Percentiles rank a stretch among this genome's conserved stretches.
Evolutionary conservation across 2,329 filamentous ascomycete genomes (phyloP).

Genomic region (Stachybotrys chlorohalonatus): DNA sequence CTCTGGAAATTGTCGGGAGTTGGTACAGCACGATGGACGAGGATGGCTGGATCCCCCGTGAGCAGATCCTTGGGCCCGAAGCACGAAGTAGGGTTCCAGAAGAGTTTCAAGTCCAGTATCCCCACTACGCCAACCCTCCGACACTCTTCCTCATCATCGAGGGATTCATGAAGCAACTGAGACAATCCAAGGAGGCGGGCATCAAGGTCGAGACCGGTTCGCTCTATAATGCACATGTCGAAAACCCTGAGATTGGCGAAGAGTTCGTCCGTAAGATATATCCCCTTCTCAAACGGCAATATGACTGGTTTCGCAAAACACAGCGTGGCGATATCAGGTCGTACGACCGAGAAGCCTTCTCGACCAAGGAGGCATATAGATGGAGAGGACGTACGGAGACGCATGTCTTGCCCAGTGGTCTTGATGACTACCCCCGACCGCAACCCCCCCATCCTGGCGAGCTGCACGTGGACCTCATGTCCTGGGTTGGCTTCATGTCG

Average conservation of each 20-base stretch:
- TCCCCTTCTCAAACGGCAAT: slow-evolving; percentile 80
- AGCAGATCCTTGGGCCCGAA: slow-evolving; percentile 88
- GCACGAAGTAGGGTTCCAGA: slow-evolving; percentile 88
- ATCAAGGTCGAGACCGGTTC: slow-evolving; percentile 38
- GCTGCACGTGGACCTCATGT: slow-evolving; percentile 88
- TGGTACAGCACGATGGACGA: slow-evolving; percentile 97
- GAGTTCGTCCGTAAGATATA: slow-evolving; percentile 71
- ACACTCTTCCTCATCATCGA: slow-evolving; percentile 88
- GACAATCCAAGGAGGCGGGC: slow-evolving; percentile 23
- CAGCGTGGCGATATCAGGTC: slow-evolving; percentile 83
- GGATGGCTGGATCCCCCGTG: slow-evolving; percentile 93
- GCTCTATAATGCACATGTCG: slow-evolving; percentile 55
- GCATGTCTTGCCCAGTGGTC: slow-evolving; percentile 84
- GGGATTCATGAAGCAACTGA: slow-evolving; percentile 70
- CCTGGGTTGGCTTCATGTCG: slow-evolving; percentile 97
- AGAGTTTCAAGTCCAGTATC: slow-evolving; percentile 93
- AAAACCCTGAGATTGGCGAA: slow-evolving; percentile 57
- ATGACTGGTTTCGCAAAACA: slow-evolving; percentile 90
- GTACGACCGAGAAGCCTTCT: slow-evolving; percentile 85
- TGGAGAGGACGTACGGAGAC: slow-evolving; percentile 85
- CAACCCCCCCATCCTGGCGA: slow-evolving; percentile 93
- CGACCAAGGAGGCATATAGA: slow-evolving; percentile 83
- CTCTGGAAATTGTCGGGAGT: slow-evolving; percentile 79
- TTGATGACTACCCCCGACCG: slow-evolving; percentile 92
- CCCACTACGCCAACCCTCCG: slow-evolving; percentile 94